Evolutionary conservation across 306 rosid species (phyloP).

Genomic region (Crataegus laevigata): DNA sequence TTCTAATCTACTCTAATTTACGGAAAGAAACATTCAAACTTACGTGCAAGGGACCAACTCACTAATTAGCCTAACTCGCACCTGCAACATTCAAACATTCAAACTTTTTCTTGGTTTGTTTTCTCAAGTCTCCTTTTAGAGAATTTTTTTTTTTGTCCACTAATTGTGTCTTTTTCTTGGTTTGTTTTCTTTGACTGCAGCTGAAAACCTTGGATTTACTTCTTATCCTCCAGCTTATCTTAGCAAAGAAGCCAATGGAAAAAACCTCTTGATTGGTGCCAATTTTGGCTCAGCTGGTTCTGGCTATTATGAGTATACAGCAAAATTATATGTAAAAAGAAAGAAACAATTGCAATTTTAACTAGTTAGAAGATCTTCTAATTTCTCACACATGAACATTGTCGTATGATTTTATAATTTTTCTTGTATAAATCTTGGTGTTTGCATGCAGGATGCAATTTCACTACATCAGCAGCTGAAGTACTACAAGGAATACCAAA

Average conservation of each 20-base stretch:
- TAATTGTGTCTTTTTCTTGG: neutral
- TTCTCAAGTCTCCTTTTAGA: neutral
- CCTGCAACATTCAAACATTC: no score
- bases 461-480: slow-evolving; percentile 48
- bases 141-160: neutral
- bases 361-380: neutral
- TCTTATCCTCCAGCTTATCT: slow-evolving; percentile 38
- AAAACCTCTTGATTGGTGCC: slow-evolving; percentile 34
- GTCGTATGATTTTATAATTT: neutral
- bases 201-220: slow-evolving; percentile 30
- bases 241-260: slow-evolving; percentile 13
- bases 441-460: slow-evolving; percentile 37
- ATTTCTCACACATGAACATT: neutral
- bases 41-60: no score
- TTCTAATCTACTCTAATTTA: no score
- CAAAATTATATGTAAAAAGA: slow-evolving; percentile 40
- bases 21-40: no score
- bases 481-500: slow-evolving; percentile 54
- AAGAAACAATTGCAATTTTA: neutral
- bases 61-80: no score
- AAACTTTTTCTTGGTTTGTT: no score
- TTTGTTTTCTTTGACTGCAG: slow-evolving; percentile 12
- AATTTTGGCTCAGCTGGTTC: slow-evolving; percentile 66
- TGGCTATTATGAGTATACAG: slow-evolving; percentile 48
- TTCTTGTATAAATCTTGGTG: neutral